These are phyloP conservation scores for Hippophae rhamnoides DNA, from an alignment of 306 rosid species.

Conservation along the genomic window DNA sequence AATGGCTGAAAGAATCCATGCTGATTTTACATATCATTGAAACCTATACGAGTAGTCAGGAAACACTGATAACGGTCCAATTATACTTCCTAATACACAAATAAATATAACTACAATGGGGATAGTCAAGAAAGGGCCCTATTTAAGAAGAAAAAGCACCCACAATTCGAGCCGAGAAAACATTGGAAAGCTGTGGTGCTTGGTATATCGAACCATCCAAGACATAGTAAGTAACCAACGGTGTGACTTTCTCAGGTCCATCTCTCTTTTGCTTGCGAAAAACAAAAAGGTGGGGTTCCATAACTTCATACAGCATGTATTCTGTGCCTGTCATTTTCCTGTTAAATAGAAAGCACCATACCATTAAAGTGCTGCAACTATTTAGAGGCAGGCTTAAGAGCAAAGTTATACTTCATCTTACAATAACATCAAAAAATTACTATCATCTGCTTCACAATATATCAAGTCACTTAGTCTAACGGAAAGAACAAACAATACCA, in stretches of 20 bases:
- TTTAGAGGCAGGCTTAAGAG: slow-evolving; percentile 6
- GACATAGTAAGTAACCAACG: slow-evolving; percentile 67
- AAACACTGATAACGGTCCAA: not conserved
- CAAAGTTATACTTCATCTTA: not conserved
- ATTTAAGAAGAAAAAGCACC: slow-evolving; percentile 11
- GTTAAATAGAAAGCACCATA: slow-evolving; percentile 10
- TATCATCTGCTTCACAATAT: not conserved
- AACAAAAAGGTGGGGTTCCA: slow-evolving; percentile 78
- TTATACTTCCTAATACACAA: not conserved
- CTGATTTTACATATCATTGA: no score
- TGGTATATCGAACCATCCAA: slow-evolving; percentile 94
- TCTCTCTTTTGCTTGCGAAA: slow-evolving; percentile 87
- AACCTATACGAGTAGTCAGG: not conserved
- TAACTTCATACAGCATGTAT: slow-evolving; percentile 60
- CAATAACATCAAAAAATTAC: no score
- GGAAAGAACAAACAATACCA: no score
- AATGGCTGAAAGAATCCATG: no score
- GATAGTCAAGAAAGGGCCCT: not conserved
- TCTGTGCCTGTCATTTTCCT: slow-evolving; percentile 84
- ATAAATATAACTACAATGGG: not conserved
- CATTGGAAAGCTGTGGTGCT: slow-evolving; percentile 83
- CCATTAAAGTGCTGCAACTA: slow-evolving; percentile 7
- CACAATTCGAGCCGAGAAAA: slow-evolving; percentile 84
- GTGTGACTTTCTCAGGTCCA: slow-evolving; percentile 78
- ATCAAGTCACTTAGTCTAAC: no score